Evolutionary conservation across 2,329 filamentous ascomycete genomes (phyloP), one percentile per base, ranked within the genome.

Genomic region (Dothideomycetes sp.): DNA sequence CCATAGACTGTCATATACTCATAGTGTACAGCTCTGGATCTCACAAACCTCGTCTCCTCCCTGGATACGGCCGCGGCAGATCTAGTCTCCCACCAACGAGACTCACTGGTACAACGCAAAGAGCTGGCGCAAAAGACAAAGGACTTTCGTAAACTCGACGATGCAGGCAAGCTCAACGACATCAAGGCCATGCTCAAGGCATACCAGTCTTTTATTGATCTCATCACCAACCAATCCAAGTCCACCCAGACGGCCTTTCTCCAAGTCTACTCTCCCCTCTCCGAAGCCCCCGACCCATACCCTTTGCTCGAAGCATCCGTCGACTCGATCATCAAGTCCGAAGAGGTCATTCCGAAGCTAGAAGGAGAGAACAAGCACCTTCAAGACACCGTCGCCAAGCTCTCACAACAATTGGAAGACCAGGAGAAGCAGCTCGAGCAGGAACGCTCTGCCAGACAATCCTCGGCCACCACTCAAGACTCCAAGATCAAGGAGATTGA

Each of bases 61-160:
- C 79, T 98, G 47, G 91, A 98, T 62, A 82, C 81, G 44, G 89
- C 87, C 3, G 91, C 91, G n/a, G 89, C 88, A 9, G 91, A 96
- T 53, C 86, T 98, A 46, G 86, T 96, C 38, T 70, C 83, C 35
- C 87, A 94, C 58, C 93, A 98, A 58, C 77, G 88, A 52, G 91
- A 96, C 61, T 85, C 89, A n/a, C 82, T 94, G 4, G 81, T 95
- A 1, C 89, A 98, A 59, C 76, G 91, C 38, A 98, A 98, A 58
- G 93, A 98, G 45, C 70, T 98, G 15, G 91, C 93, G n/a, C 88
- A 95, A 57, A 96, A 95, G 70, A 98, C 91, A 1, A 98, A 98
- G 56, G 89, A 96, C 53, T 98, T 96, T 52, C 74, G 88, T 45
- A 96, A 95, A 60, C 73, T 94, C 9, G 89, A 96, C 52, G 87